Evolutionary conservation across 1,284 basidiomycete species (phyloP), one percentile per base, ranked within the genome.

Genomic region (Testicularia cyperi): DNA sequence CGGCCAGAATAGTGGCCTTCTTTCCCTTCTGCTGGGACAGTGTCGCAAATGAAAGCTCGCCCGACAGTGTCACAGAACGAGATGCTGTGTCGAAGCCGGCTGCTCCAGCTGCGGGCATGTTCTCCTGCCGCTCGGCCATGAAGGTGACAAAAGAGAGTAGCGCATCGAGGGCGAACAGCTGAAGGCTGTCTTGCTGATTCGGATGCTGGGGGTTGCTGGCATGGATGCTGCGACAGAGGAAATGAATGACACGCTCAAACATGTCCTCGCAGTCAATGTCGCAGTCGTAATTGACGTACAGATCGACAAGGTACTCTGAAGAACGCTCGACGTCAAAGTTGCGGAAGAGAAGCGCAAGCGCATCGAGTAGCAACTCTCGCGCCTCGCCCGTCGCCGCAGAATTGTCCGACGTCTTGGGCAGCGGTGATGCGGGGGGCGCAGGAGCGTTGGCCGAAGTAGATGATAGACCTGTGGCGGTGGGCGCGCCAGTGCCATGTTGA

Each of bases 251-350:
- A 7, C 88, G 82, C 75, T 97, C 92, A 70, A 94, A 96, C 48
- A 98, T 79, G 75, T 98, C 92, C 79, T 97, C 92, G 77, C 89
- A 92, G 72, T 97, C 92, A 57, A 88, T 85, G 70, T 96, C 89
- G 75, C 92, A 97, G 77, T 99, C 95, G 77, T 95, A 98, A 77
- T 98, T 98, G 48, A 86, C 83, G 80, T 90, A 99, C 9, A 97
- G 80, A 72, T 96, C 90, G 33, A 95, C 90, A 86, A 96, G 90
- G 78, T 94, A 92, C 70, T 86, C 87, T 1, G 87, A 83, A 36
- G 46, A 24, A 14, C 44, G 52, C 22, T 52, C 41, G 18, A 39
- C 19, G 30, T 63, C 57, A 14, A 51, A 52, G 42, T 82, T 22
- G 87, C 86, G 55, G 39, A 69, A 56, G 37, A 96, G 84, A 51